Percentiles rank a stretch among this genome's conserved stretches.
Evolutionary conservation across 2,329 filamentous ascomycete species (phyloP).

Genomic region (Cryphonectria nitschkei): DNA sequence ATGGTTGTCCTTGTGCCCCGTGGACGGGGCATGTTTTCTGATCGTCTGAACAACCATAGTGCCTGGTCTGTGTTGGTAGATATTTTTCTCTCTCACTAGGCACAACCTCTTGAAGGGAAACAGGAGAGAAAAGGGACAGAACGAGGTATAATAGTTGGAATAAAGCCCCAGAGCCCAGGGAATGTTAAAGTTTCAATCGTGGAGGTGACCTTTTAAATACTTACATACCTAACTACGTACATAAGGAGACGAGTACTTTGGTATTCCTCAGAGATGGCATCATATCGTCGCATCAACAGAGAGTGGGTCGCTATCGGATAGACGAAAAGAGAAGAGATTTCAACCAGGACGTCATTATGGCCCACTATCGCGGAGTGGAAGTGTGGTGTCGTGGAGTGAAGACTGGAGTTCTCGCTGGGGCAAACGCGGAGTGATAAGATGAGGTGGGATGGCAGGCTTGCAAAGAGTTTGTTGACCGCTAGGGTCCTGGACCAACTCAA

Average conservation of each 20-base stretch:
- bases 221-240: background rate
- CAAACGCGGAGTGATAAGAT: constrained; percentile 29
- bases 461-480: constrained; percentile 9
- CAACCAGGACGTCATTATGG: constrained; percentile 27
- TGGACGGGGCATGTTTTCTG: constrained; percentile 20
- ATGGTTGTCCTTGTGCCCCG: constrained; percentile 29
- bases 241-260: background rate
- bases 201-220: constrained; percentile 21
- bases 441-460: constrained; percentile 20
- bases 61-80: constrained; percentile 13
- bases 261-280: constrained; percentile 10
- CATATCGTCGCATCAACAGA: constrained; percentile 19
- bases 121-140: background rate
- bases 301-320: constrained; percentile 24
- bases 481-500: background rate
- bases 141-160: constrained; percentile 4
- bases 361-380: constrained; percentile 27
- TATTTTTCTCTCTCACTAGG: background rate
- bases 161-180: constrained; percentile 5
- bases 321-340: constrained; percentile 26
- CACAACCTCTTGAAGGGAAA: background rate
- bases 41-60: constrained; percentile 23
- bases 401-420: constrained; percentile 25
- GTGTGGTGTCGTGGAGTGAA: constrained; percentile 27
- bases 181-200: constrained; percentile 1